A percentile compares a stretch with the other conserved stretches of the same genome.
These are phyloP conservation scores for Prunus campanulata DNA, from an alignment of 306 rosid species.

Conservation along the genomic window DNA sequence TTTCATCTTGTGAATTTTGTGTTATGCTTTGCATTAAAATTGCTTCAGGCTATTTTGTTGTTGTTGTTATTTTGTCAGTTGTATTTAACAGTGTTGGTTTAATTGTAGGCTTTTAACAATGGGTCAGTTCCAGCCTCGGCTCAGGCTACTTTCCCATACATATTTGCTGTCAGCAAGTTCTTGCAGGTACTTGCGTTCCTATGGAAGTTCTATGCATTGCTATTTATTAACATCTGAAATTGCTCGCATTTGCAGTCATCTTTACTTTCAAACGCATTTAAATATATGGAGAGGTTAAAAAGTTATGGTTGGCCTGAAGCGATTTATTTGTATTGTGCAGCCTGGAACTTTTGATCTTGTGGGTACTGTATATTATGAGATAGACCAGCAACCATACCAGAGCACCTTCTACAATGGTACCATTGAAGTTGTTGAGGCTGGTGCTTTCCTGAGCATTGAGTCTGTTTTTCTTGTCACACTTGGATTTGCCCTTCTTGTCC, in stretches of 20 bases:
- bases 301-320: slow-evolving; percentile 7
- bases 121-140: slow-evolving; percentile 67
- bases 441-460: slow-evolving; percentile 66
- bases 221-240: slow-evolving; percentile 2
- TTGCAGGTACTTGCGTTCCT: slow-evolving; percentile 63
- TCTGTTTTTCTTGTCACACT: slow-evolving; percentile 83
- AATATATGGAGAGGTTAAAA: background rate
- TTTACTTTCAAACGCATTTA: background rate
- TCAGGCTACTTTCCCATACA: slow-evolving; percentile 87
- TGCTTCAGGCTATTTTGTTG: background rate
- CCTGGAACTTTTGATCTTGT: slow-evolving; percentile 91
- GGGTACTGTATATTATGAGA: slow-evolving; percentile 72
- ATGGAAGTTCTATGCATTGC: slow-evolving; percentile 9
- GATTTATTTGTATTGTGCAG: slow-evolving; percentile 43
- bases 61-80: slow-evolving; percentile 8
- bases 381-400: slow-evolving; percentile 72
- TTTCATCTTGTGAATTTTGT: background rate
- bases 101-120: slow-evolving; percentile 65
- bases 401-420: slow-evolving; percentile 86
- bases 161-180: slow-evolving; percentile 80
- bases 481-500: slow-evolving; percentile 69
- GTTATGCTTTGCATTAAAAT: background rate
- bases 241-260: background rate
- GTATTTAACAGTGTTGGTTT: slow-evolving; percentile 12
- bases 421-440: slow-evolving; percentile 76